Conservation (phyloP, 2,329 filamentous ascomycete species). For the Cladosporium sp. region DNA sequence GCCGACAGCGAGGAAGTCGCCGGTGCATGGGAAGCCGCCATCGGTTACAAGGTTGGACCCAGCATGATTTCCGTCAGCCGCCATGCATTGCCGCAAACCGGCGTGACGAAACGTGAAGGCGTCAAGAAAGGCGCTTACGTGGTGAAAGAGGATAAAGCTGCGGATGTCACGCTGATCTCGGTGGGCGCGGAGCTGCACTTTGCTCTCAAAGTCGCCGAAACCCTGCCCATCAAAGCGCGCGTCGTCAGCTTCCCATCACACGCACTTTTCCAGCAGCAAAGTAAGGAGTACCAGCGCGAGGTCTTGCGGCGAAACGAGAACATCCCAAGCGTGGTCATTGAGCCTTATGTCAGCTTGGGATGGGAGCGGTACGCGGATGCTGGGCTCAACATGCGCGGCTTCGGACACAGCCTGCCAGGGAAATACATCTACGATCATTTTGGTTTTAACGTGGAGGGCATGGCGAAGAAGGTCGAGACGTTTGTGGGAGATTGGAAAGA, state of each 20-base stretch:
- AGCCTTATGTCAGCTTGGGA: slow-evolving; percentile 54
- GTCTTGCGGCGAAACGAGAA: slow-evolving; percentile 41
- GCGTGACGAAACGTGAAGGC: slow-evolving; percentile 33
- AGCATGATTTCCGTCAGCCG: slow-evolving; percentile 43
- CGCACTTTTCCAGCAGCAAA: slow-evolving; percentile 46
- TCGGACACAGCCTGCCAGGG: slow-evolving; percentile 54
- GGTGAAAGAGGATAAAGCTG: slow-evolving; percentile 33
- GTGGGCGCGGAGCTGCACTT: slow-evolving; percentile 48
- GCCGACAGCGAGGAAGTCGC: slow-evolving; percentile 35
- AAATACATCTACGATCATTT: slow-evolving; percentile 53
- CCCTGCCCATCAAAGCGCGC: slow-evolving; percentile 37
- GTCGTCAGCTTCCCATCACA: slow-evolving; percentile 50
- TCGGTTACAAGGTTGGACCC: slow-evolving; percentile 35
- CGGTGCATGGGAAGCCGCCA: slow-evolving; percentile 39
- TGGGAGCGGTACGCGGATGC: slow-evolving; percentile 60
- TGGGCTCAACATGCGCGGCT: slow-evolving; percentile 49
- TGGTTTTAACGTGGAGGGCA: slow-evolving; percentile 46
- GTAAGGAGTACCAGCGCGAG: slow-evolving; percentile 41
- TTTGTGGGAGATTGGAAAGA: slow-evolving; percentile 35
- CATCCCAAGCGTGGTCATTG: slow-evolving; percentile 48
- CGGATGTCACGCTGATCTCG: slow-evolving; percentile 44
- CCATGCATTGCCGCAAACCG: slow-evolving; percentile 37
- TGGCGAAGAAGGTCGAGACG: slow-evolving; percentile 38
- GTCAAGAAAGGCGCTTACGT: slow-evolving; percentile 41
- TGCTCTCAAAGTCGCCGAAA: slow-evolving; percentile 39